Evolutionary conservation across 306 rosid species (phyloP), one percentile per base, ranked within the genome.

Genomic region (Echinosophora koreensis): DNA sequence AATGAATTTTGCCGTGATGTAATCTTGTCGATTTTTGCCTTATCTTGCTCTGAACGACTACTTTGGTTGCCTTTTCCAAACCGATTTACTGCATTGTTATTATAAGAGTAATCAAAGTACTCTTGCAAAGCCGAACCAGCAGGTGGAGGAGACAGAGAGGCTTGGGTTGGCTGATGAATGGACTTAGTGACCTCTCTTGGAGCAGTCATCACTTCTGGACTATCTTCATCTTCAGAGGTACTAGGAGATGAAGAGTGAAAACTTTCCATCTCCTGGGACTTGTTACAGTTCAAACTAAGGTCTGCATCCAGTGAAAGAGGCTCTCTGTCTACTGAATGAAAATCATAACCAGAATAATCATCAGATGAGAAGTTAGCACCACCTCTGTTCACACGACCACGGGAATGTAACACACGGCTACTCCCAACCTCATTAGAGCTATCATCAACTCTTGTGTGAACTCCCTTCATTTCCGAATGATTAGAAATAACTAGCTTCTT

Each of bases 41-140:
- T 96, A 81, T 92, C 98, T 78, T 91, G 96, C 82, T 92, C 99
- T n/a, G 97, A 87, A 44, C 96, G 97, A 79, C 89, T 91, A 80
- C 99, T 96, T 57, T 15, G 86, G 78, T 92, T 92, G 46, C 97
- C 98, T 76, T 89, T 91, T 57, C 89, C 94, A 82, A 84, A 73
- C 55, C 96, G 88, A 74, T 85, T 90, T 67, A 77, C 91, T 47
- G 74, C 88, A 38, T 84, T 83, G 46, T 79, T 89, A 80, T 76
- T 89, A 37, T 87, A 82, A 18, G 97, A 87, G 81, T 81, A 78
- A 71, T 96, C 97, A 74, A 96, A 87, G 73, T 87, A 88, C 56
- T 92, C 91, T 66, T 91, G 93, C 73, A 90, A 86, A 77, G 98
- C 94, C 9, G 98, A 96, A 14, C 96, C 97, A 1, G 94, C 83